Base-by-base conservation (phyloP, 1,139 yeast genomes). In the Geotrichum aggregatum region DNA sequence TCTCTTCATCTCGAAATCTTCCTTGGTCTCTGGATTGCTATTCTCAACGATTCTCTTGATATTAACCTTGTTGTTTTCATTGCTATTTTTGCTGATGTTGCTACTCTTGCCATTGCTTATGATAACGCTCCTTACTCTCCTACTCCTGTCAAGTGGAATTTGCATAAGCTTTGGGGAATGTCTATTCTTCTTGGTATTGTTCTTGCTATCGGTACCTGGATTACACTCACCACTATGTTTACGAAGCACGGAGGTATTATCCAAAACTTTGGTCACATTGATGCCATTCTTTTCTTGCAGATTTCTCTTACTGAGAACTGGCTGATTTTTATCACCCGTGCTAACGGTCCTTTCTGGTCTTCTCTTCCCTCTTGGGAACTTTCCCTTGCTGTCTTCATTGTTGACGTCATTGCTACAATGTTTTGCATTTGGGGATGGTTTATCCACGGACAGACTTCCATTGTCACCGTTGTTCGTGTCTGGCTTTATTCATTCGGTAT, bases 61-160 rank as follows among this genome's bases (percentile, higher is more conserved):
- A 80, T 81, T 72, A 80, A 82, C 73, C 75, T 82, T 67, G 77
- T 82, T 73, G 87, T 83, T 63, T 82, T 82, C 74, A 78, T 82
- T 75, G 87, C 87, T 61, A 80, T 82, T 66, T 82, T 82, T 72
- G 87, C 87, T 65, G 87, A 82, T 73, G 83, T 82, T 70, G 87
- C 87, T 59, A 82, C 87, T 66, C 75, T 82, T 67, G 87, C 87
- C 61, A 82, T 82, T 74, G 87, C 87, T 65, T 83, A 82, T 72
- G 87, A 82, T 70, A 69, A 92, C 67, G 98, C 98, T 76, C 98
- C 98, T 70, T 92, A 79, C 80, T 94, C 92, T 74, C 95, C 88
- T 73, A 77, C 78, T 70, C 98, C 98, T 66, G 98, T 92, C 70
- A 92, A 92, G 78, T 92, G 98, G 98, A 91, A 92, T 84, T 77